Percentiles rank a stretch among this genome's conserved stretches.
These are phyloP conservation scores for Colletotrichum sp. DNA, from an alignment of 2,329 filamentous ascomycete species.

Conservation along the genomic window DNA sequence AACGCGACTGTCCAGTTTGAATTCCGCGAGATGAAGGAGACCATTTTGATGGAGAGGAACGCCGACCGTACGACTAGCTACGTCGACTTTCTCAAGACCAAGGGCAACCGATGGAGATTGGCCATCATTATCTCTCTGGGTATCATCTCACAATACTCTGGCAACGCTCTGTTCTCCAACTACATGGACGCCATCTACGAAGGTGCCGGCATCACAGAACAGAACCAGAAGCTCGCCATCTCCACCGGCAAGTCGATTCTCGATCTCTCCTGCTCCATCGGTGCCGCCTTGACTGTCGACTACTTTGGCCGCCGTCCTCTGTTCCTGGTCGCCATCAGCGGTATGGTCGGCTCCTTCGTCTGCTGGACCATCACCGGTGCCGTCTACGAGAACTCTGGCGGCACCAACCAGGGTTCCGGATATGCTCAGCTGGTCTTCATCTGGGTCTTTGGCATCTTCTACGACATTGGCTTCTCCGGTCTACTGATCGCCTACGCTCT, in stretches of 20 bases:
- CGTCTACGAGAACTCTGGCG: slow-evolving; percentile 52
- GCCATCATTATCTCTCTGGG: slow-evolving; percentile 67
- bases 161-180: slow-evolving; percentile 71
- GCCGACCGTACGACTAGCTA: slow-evolving; percentile 56
- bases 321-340: slow-evolving; percentile 54
- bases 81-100: slow-evolving; percentile 65
- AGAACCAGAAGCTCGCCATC: slow-evolving; percentile 61
- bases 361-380: slow-evolving; percentile 59
- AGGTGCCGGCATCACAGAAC: slow-evolving; percentile 62
- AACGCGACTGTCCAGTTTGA: slow-evolving; percentile 70
- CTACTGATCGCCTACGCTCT: slow-evolving; percentile 63
- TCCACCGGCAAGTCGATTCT: slow-evolving; percentile 65
- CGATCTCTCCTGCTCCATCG: slow-evolving; percentile 61
- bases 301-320: slow-evolving; percentile 57
- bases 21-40: slow-evolving; percentile 70
- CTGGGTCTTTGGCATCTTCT: slow-evolving; percentile 64
- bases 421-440: slow-evolving; percentile 63
- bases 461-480: slow-evolving; percentile 65
- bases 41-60: slow-evolving; percentile 62
- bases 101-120: slow-evolving; percentile 69
- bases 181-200: slow-evolving; percentile 69
- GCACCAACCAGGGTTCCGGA: slow-evolving; percentile 50
- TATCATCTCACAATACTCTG: slow-evolving; percentile 71
- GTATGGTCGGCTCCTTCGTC: slow-evolving; percentile 53
- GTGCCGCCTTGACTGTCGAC: slow-evolving; percentile 56